Conservation (phyloP, 331 rosid species). For the Quercus phellos region DNA sequence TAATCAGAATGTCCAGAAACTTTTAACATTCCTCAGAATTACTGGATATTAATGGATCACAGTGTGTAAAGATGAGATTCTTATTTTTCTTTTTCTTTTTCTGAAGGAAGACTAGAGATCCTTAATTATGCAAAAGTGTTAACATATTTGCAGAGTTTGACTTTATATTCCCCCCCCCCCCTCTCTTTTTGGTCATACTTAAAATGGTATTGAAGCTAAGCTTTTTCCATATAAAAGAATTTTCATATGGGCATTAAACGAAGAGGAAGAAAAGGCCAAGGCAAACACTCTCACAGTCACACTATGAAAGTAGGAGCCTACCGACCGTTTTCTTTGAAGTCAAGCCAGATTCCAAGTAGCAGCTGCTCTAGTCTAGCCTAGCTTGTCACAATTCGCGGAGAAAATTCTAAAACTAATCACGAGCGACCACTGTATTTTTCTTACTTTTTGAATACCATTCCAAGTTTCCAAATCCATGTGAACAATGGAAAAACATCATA, state of each 20-base stretch:
- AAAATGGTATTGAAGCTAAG: neutral
- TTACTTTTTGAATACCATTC: neutral
- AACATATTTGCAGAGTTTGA: neutral
- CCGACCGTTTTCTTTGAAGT: neutral
- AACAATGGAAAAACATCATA: neutral
- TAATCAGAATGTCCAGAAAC: neutral
- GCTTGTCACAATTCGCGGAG: neutral
- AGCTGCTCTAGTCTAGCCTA: neutral
- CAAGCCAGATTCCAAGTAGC: constrained; percentile 13
- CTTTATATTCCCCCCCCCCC: fast-evolving
- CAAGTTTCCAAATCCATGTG: neutral
- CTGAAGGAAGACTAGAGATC: neutral
- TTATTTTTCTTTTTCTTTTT: too few relatives aligned
- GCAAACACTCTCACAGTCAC: neutral
- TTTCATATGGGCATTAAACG: neutral
- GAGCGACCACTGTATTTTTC: neutral
- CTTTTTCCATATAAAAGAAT: neutral
- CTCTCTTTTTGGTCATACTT: too few relatives aligned
- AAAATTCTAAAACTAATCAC: neutral
- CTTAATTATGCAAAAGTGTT: neutral
- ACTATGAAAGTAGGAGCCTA: neutral
- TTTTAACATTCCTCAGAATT: neutral
- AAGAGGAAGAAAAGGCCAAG: neutral
- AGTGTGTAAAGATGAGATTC: too few relatives aligned
- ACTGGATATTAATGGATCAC: neutral